Base-by-base conservation (phyloP, 208 protist species). In the Crithidia mellificae region DNA sequence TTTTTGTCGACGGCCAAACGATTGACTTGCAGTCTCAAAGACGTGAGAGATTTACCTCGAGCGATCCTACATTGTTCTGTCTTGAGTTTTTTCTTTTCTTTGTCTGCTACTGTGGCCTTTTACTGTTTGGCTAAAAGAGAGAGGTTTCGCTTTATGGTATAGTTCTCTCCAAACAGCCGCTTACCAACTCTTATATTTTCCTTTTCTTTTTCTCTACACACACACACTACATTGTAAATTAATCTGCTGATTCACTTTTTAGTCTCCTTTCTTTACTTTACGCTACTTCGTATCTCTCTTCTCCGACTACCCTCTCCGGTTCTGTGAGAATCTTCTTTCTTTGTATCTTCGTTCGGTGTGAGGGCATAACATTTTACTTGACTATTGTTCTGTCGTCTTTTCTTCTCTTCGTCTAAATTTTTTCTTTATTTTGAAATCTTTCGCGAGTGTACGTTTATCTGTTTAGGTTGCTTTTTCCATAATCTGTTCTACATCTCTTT, bases 101-200 rank as follows among this genome's bases (percentile, higher is more conserved):
- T 41, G 36, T 41, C 12, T 12, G 6, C 36, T 41, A 12, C 12
- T 12, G 36, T 12, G 9, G 36, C 36, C 12, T 41, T 54, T 59
- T 63, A 71, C 63, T 69, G 43, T 12, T 41, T 41, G 9, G n/a
- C n/a, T n/a, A n/a, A n/a, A n/a, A n/a, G 43, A 49, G 43, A 49
- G 43, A 17, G 43, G n/a, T 22, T 6, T 20, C 43, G 43, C 43
- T 49, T 49, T 49, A 6, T 57, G 4, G 32, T 19, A 34, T 38
- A 9, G 7, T 39, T 3, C 27, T 9, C 47, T 27, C 41, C 12
- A 6, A 41, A 15, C 36, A 41, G n/a, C 36, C 36, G 36, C 36
- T 41, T 12, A 12, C 43, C 19, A 20, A 20, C 43, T 73, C n/a
- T 44, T 50, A 51, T 52, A 39, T 67, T 49, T 81, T 61, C 49